Evolutionary conservation across 768 basidiomycete species (phyloP), one percentile per base, ranked within the genome.

Genomic region (Russula sp.): DNA sequence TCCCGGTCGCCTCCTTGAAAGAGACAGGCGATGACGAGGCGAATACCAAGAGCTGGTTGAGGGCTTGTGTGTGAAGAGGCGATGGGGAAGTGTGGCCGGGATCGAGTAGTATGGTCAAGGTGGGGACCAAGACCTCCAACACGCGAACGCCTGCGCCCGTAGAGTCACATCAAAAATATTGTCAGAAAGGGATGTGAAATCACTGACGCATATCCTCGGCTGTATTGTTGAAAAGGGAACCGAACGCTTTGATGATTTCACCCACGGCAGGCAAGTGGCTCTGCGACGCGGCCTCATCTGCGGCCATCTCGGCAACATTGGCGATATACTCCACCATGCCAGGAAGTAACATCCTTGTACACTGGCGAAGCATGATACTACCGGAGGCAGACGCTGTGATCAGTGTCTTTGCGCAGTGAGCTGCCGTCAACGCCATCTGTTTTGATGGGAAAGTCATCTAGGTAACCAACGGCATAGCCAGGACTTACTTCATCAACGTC

Each of bases 331-430:
- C 86, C n/a, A 98, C 84, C 62, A 96, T 75, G 1, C 85, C 87
- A 0, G 94, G 92, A 5, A 98, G 72, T 16, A 98, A 77, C 48
- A 89, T 78, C 53, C 83, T 80, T 7, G 83, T 79, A 67, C 89
- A 91, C 62, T 88, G 84, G 16, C 85, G 83, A 22, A 98, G 81
- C 11, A 87, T 74, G 1, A 82, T 75, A 57, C 83, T 86, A 4
- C 85, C 87, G 3, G 85, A 76, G 2, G 81, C 76, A 0, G 92
- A 88, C 2, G 94, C 86, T 6, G 83, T 73, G 40, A 92, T 80
- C 47, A 98, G 76, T 0, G 94, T 95, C 71, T 89, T 91, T 1
- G 89, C 84, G 69, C 96, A 98, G 68, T 98, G 93, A 2, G 88
- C 84, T 1, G 94, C 94, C 2, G 90, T 91, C n/a, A 92, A 72